phyloP scores from a whole-genome alignment of 306 rosid species.

The Cicer yamashitae region DNA sequence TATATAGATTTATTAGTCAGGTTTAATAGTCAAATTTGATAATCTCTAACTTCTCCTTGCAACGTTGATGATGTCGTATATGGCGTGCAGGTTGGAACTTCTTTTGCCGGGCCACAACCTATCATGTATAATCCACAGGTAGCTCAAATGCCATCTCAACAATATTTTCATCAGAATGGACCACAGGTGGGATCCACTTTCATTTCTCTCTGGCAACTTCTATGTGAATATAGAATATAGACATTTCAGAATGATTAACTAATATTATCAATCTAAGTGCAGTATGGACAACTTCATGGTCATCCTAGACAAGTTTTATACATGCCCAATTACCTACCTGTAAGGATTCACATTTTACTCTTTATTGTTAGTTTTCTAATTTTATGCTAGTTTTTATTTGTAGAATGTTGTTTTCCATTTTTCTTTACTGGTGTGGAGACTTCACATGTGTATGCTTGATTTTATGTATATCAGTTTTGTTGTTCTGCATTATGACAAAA shows the following conservation, averaged over 20 bases:
- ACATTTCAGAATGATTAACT: slow-evolving; percentile 33
- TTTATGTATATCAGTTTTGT: slow-evolving; percentile 10
- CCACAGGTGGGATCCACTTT: slow-evolving; percentile 71
- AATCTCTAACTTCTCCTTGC: slow-evolving; percentile 23
- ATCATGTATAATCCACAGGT: slow-evolving; percentile 77
- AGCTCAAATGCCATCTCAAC: slow-evolving; percentile 76
- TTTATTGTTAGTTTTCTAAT: not conserved
- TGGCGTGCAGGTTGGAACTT: slow-evolving; percentile 72
- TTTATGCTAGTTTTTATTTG: slow-evolving; percentile 1
- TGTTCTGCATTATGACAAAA: not conserved
- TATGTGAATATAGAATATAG: slow-evolving; percentile 36
- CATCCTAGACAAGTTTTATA: slow-evolving; percentile 83
- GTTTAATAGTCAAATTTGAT: slow-evolving; percentile 9
- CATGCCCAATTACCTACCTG: slow-evolving; percentile 83
- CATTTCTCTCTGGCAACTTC: slow-evolving; percentile 18
- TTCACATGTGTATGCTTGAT: slow-evolving; percentile 19
- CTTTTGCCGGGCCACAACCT: slow-evolving; percentile 77
- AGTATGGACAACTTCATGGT: slow-evolving; percentile 83
- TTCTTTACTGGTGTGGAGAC: slow-evolving; percentile 30
- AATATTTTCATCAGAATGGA: slow-evolving; percentile 84
- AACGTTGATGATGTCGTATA: slow-evolving; percentile 38
- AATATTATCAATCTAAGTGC: slow-evolving; percentile 50
- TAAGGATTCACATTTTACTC: slow-evolving; percentile 56
- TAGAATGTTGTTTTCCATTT: slow-evolving; percentile 16
- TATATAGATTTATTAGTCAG: not conserved